These are phyloP conservation scores for Terfezia claveryi DNA, from an alignment of 495 filamentous ascomycete genomes.

Conservation along the genomic window DNA sequence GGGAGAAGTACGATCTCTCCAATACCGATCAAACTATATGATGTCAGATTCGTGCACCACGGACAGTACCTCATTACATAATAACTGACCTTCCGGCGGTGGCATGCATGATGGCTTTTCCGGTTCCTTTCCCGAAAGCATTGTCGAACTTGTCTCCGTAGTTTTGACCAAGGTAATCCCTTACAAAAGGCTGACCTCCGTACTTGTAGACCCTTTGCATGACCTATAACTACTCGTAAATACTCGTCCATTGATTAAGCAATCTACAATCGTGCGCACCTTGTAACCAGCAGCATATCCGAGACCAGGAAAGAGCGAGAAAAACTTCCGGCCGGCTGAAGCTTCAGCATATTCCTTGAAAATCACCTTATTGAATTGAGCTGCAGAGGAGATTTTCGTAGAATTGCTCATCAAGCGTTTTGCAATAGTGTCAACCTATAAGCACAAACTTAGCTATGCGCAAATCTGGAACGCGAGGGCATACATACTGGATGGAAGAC, in stretches of 20 bases:
- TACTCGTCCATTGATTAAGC: not conserved
- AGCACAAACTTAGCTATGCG: slow-evolving; percentile 27
- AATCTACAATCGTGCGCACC: slow-evolving; percentile 25
- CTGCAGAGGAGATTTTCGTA: slow-evolving; percentile 22
- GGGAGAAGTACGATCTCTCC: slow-evolving; percentile 91
- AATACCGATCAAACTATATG: slow-evolving; percentile 65
- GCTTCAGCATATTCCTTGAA: slow-evolving; percentile 77
- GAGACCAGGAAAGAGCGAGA: slow-evolving; percentile 88
- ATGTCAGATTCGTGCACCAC: slow-evolving; percentile 1
- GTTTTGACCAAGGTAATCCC: slow-evolving; percentile 70
- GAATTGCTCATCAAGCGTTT: slow-evolving; percentile 99
- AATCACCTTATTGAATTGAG: slow-evolving; percentile 64
- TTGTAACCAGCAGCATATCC: slow-evolving; percentile 98
- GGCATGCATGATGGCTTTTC: slow-evolving; percentile 95
- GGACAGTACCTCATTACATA: too few relatives aligned
- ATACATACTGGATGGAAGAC: slow-evolving; percentile 63
- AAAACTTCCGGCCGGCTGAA: slow-evolving; percentile 49
- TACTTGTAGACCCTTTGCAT: slow-evolving; percentile 98
- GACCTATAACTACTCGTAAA: slow-evolving; percentile 26
- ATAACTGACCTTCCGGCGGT: slow-evolving; percentile 61
- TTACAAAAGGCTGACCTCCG: slow-evolving; percentile 85
- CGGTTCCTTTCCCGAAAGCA: slow-evolving; percentile 83
- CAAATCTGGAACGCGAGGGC: not conserved
- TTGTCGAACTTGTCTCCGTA: slow-evolving; percentile 63
- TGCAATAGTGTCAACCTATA: slow-evolving; percentile 63